Conservation (phyloP, 805 yeast species). For the Sugiyamaella boreocaroliniensis region DNA sequence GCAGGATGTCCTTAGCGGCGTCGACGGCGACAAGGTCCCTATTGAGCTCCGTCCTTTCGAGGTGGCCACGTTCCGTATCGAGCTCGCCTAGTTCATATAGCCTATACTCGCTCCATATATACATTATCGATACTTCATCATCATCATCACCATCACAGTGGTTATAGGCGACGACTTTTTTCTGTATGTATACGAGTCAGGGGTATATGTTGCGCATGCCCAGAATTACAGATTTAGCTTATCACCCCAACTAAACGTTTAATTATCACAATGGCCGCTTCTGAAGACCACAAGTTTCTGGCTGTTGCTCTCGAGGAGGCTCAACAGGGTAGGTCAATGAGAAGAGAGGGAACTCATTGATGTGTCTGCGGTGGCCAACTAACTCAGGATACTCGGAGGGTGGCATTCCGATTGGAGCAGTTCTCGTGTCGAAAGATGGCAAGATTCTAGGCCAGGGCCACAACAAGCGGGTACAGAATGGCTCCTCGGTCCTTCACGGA, state of each 20-base stretch:
- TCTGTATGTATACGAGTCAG: not conserved
- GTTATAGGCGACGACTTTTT: no score
- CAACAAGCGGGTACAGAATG: constrained; percentile 80
- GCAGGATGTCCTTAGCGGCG: constrained; percentile 24
- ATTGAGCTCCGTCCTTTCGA: constrained; percentile 69
- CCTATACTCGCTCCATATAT: not conserved
- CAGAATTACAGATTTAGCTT: not conserved
- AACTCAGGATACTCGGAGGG: constrained; percentile 64
- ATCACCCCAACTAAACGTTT: not conserved
- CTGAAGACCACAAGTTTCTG: constrained; percentile 23
- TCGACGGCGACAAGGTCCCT: constrained; percentile 30
- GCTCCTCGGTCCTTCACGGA: constrained; percentile 81
- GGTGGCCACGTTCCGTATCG: constrained; percentile 55
- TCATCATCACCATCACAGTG: no score
- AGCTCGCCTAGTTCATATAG: constrained; percentile 14
- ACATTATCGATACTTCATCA: not conserved
- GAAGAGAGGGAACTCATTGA: not conserved
- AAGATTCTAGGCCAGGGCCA: constrained; percentile 82
- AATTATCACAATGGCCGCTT: not conserved
- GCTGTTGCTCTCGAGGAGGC: constrained; percentile 31
- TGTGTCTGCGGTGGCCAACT: not conserved
- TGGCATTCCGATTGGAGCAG: constrained; percentile 89
- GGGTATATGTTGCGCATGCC: not conserved
- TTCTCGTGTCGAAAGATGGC: constrained; percentile 67
- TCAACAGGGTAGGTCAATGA: constrained; percentile 18